phyloP scores from a whole-genome alignment of 495 filamentous ascomycete genomes.

The Aspergillus nanangensis region DNA sequence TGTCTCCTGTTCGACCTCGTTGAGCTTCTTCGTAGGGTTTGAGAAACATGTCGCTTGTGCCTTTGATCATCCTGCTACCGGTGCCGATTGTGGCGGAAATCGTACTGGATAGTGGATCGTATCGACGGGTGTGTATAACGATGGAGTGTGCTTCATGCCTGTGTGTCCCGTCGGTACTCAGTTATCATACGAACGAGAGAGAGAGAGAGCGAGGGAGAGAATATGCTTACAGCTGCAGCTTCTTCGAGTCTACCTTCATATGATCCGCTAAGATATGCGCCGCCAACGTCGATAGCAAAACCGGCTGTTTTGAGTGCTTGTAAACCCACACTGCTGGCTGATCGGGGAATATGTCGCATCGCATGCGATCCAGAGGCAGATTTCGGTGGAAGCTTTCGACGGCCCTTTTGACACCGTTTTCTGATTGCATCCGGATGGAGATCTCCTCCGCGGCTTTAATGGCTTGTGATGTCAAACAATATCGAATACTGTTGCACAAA shows the following conservation, averaged over 20 bases:
- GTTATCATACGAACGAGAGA: background rate
- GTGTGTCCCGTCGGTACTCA: background rate
- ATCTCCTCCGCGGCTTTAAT: conserved; percentile 52
- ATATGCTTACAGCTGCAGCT: conserved; percentile 44
- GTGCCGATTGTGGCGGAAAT: conserved; percentile 24
- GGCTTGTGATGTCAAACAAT: conserved; percentile 57
- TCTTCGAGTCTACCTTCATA: conserved; percentile 55
- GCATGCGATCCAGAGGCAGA: conserved; percentile 58
- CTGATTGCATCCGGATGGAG: conserved; percentile 55
- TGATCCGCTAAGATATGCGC: conserved; percentile 58
- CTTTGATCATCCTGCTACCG: conserved; percentile 22
- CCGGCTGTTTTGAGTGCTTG: conserved; percentile 38
- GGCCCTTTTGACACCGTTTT: conserved; percentile 70
- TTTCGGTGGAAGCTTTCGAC: conserved; percentile 66
- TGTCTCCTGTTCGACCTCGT: no score
- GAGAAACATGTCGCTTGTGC: conserved; percentile 25
- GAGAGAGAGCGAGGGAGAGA: no score
- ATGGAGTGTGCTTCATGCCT: conserved; percentile 25
- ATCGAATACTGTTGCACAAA: conserved; percentile 64
- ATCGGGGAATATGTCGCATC: conserved; percentile 62
- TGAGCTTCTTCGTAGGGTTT: conserved; percentile 30
- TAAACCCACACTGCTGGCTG: conserved; percentile 65
- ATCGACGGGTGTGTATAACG: conserved; percentile 30
- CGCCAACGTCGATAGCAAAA: conserved; percentile 61
- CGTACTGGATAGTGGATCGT: conserved; percentile 46